Evolutionary conservation across 441 rosid genomes (phyloP), one percentile per base, ranked within the genome.

Genomic region (Hura crepitans): DNA sequence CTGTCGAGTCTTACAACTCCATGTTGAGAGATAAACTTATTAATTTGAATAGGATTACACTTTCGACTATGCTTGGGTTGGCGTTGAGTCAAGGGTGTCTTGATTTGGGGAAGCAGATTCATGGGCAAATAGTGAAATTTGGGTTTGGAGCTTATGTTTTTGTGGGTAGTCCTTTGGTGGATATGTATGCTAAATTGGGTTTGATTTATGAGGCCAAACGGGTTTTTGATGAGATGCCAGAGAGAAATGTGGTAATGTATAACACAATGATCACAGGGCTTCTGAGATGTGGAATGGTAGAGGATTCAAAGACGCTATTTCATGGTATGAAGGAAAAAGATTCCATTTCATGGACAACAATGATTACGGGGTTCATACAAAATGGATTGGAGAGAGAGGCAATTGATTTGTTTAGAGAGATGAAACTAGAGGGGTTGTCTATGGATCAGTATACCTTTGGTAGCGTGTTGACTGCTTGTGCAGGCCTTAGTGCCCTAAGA

Each of bases 391-490:
- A 79, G 67, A 74, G 62, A 56, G 89, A 95, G 75, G 96, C 96
- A 61, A 59, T 89, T 72, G 77, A 81, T 69, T 76, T 82, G 22
- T 86, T 89, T 42, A 82, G 89, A 75, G 83, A 81, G 79, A 92
- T 90, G 98, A 82, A 87, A 73, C 58, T 74, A 47, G 80, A 72
- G 75, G 91, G 89, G 63, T 55, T 89, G 66, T 71, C 74, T 27
- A 85, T 92, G 79, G 98, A 95, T 85, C 98, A 95, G 66, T 92
- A 73, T 81, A 88, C 98, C 9, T 95, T 86, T 70, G 96, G 98
- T 73, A 89, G 95, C 79, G 82, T 84, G 60, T 72, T 92, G 79
- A 89, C 96, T 67, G 92, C 95, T 61, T 92, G 99, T 80, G 95
- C 92, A 31, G 83, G 82, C 54, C 73, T 88, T 25, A 55, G 63